Percentiles rank a stretch among this genome's conserved stretches.
Evolutionary conservation across 352 stramenopile genomes (phyloP).

Genomic region (Globisporangium cylindrosporum): DNA sequence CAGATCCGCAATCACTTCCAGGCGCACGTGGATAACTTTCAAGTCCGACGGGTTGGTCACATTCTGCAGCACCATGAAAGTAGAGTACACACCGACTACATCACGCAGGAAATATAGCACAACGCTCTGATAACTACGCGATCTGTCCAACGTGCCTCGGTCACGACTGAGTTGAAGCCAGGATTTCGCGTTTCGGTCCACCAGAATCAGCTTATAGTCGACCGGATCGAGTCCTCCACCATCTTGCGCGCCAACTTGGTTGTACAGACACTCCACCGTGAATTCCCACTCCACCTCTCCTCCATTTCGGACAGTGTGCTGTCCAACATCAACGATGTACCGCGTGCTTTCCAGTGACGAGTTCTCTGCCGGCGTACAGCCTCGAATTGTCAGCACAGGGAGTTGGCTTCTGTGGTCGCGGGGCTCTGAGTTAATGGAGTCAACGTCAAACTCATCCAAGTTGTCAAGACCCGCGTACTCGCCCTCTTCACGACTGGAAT

Average conservation of each 20-base stretch:
- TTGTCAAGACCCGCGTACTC: slow-evolving; percentile 63
- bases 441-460: slow-evolving; percentile 73
- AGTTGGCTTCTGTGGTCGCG: slow-evolving; percentile 44
- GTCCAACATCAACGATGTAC: slow-evolving; percentile 84
- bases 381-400: slow-evolving; percentile 63
- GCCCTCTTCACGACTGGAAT: slow-evolving; percentile 32
- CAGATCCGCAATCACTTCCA: slow-evolving; percentile 86
- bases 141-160: slow-evolving; percentile 68
- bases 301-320: slow-evolving; percentile 85
- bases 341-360: slow-evolving; percentile 77
- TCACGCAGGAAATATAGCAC: slow-evolving; percentile 83
- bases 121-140: slow-evolving; percentile 78
- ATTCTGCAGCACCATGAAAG: slow-evolving; percentile 86
- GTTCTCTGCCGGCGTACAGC: slow-evolving; percentile 81
- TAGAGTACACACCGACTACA: slow-evolving; percentile 81
- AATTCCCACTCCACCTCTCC: slow-evolving; percentile 89
- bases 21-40: slow-evolving; percentile 83
- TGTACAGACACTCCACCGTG: slow-evolving; percentile 80
- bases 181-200: slow-evolving; percentile 67
- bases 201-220: slow-evolving; percentile 74
- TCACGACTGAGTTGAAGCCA: slow-evolving; percentile 84
- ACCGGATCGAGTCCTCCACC: slow-evolving; percentile 44
- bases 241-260: slow-evolving; percentile 25
- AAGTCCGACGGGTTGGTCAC: slow-evolving; percentile 75
- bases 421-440: slow-evolving; percentile 51